Base-by-base conservation (phyloP, 2,329 filamentous ascomycete genomes). In the Teratosphaeriaceae sp. region DNA sequence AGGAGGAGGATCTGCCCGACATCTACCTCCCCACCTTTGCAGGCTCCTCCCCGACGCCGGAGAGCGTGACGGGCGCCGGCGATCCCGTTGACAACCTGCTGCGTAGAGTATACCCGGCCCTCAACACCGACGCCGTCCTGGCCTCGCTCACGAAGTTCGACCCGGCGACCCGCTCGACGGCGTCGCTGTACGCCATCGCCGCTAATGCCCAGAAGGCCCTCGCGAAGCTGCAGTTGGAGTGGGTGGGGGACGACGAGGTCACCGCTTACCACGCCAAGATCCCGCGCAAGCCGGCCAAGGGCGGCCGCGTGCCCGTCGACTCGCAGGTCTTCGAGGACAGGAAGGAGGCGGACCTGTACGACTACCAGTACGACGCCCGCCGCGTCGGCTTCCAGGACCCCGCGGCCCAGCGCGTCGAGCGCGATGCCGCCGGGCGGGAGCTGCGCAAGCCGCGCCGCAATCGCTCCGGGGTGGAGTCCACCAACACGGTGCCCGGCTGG, bases 341-440 rank as follows among this genome's bases (percentile, higher is more conserved):
- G 59, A 79, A 79, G 50, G 78, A 81, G 61, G 71, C 78, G 1
- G 71, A 73, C 44, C 62, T 82, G 0, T 82, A 81, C 54, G 74
- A 75, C 43, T 81, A 80, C 57, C 69, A 67, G 24, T 76, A 76
- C 55, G 75, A 77, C 47, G 60, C 72, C 0, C 74, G 74, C 51
- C 71, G 69, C 45, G 52, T 65, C 34, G 71, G 71, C n/a, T 65
- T 62, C 41, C 78, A 80, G 50, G 73, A 80, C 53, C 75, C 78
- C 0, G 78, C 77, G 45, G 58, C 66, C 1, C 78, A 81, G 48
- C 62, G 65, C 24, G 65, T 69, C 37, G 64, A 69, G 2, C 64
- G 66, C 40, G 69, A 72, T 30, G 64, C 61, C 22, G 65, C 66
- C 42, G 69, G 70, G 15, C 63, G 70, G 41, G 70, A 73, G 53